phyloP scores from a whole-genome alignment of 2,329 filamentous ascomycete genomes.

The Colletotrichum caudatum region DNA sequence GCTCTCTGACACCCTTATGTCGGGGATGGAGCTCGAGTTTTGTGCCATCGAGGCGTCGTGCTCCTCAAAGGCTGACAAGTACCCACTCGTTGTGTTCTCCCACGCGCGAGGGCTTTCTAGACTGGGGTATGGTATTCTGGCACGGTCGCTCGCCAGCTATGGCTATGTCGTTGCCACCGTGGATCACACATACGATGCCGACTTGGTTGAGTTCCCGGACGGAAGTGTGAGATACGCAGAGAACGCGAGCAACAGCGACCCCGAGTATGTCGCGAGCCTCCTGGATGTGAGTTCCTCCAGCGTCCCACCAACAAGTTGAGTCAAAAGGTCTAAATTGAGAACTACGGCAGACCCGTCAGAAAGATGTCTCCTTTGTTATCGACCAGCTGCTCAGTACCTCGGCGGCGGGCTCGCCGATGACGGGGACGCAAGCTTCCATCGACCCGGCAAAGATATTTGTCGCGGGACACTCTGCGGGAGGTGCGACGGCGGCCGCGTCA shows the following conservation, averaged over 20 bases:
- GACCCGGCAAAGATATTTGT: constrained; percentile 46
- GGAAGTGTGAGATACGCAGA: constrained; percentile 49
- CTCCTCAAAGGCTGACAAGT: constrained; percentile 10
- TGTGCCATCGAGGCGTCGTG: neutral
- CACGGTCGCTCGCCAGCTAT: constrained; percentile 58
- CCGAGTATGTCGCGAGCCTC: neutral
- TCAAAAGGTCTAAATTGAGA: neutral
- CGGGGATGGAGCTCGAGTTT: neutral
- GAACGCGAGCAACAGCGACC: constrained; percentile 12
- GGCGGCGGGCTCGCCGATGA: neutral
- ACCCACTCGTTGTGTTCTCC: constrained; percentile 55
- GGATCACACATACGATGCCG: constrained; percentile 61
- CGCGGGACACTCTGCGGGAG: constrained; percentile 56
- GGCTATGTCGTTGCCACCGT: constrained; percentile 60
- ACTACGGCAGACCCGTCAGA: constrained; percentile 48
- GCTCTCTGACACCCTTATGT: neutral
- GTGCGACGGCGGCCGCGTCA: constrained; percentile 51
- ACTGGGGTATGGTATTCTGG: constrained; percentile 56
- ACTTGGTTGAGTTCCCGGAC: constrained; percentile 60
- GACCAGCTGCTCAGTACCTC: constrained; percentile 45
- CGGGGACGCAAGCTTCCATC: constrained; percentile 8
- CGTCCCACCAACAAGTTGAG: rapidly evolving
- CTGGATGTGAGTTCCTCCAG: constrained; percentile 9
- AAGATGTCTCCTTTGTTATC: constrained; percentile 54
- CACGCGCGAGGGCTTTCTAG: constrained; percentile 58